Evolutionary conservation across 345 rosid species (phyloP), one percentile per base, ranked within the genome.

Genomic region (Gossypium rotundifolium): DNA sequence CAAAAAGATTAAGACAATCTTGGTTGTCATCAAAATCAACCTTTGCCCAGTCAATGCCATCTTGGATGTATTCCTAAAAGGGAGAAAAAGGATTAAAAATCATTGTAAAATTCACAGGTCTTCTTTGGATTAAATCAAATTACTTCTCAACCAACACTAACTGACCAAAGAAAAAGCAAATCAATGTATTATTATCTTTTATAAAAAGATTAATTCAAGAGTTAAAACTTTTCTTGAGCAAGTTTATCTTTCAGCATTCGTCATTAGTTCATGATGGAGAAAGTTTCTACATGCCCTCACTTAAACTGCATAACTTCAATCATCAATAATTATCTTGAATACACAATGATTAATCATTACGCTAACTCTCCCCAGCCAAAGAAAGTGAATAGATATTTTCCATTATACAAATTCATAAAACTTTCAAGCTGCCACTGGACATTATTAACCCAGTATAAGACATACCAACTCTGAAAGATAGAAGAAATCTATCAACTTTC

Each of bases 1-100:
- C 99, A 81, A 95, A 95, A 77, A 95, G 99, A 84, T 89, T 88
- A 79, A 95, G 97, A 80, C 99, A 95, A 75, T 89, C 93, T 81
- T 95, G 97, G 81, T 95, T 95, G 83, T 95, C 99, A 76, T 95
- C 99, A 84, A 93, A 95, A 66, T 95, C 98, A 83, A 95, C 97
- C 81, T 86, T 91, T 27, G 97, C 82, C 99, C 99, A 93, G 78
- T 95, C 98, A 85, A 91, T 95, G 59, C 99, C 99, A 85, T 95
- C 98, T 77, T 93, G 98, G 73, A 93, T 82, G 79, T 95, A 95
- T 84, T 95, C 99, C 99, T 95, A 87, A 70, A 76, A 72, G 60
- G 54, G 18, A 9, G 71, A 67, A 70, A 18, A 76, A 17, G 17
- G 17, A 70, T 6, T 8, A 29, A 70, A 14, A 52, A 52, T 52